phyloP scores from a whole-genome alignment of 2,329 filamentous ascomycete species.

The Pseudogymnoascus pannorum region DNA sequence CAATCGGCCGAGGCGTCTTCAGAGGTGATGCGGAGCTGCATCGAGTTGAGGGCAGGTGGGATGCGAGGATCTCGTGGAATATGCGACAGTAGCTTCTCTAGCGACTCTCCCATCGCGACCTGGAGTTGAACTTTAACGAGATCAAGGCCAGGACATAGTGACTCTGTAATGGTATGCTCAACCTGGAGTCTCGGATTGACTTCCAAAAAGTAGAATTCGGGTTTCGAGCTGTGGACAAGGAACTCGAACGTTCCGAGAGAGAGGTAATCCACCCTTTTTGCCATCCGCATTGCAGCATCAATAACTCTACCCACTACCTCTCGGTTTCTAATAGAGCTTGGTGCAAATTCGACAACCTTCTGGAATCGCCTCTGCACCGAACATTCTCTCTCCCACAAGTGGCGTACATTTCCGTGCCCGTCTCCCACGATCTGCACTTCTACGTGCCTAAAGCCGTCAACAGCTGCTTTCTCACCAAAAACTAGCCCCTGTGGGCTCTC shows the following conservation, averaged over 20 bases:
- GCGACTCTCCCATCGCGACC: constrained; percentile 28
- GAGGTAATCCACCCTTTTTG: constrained; percentile 46
- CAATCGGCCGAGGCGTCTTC: constrained; percentile 39
- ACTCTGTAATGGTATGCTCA: constrained; percentile 28
- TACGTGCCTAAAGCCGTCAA: constrained; percentile 56
- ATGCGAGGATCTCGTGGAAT: constrained; percentile 27
- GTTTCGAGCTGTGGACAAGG: constrained; percentile 42
- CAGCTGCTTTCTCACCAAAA: constrained; percentile 51
- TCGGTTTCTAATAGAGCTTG: constrained; percentile 53
- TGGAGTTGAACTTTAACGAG: constrained; percentile 31
- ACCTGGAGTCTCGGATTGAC: constrained; percentile 27
- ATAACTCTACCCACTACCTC: constrained; percentile 28
- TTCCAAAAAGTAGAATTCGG: constrained; percentile 35
- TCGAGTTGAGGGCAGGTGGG: constrained; percentile 30
- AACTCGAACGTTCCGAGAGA: constrained; percentile 61
- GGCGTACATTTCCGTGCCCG: constrained; percentile 46
- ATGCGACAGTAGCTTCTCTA: constrained; percentile 28
- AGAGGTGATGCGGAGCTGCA: constrained; percentile 39
- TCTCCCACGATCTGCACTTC: constrained; percentile 64
- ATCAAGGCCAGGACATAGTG: constrained; percentile 32
- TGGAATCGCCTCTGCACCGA: constrained; percentile 61
- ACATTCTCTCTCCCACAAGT: constrained; percentile 60
- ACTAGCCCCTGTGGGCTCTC: constrained; percentile 49
- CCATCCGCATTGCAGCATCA: constrained; percentile 45
- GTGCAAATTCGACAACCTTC: constrained; percentile 64